Base-by-base conservation (phyloP, 2,329 filamentous ascomycete genomes). In the Fusarium sororula region DNA sequence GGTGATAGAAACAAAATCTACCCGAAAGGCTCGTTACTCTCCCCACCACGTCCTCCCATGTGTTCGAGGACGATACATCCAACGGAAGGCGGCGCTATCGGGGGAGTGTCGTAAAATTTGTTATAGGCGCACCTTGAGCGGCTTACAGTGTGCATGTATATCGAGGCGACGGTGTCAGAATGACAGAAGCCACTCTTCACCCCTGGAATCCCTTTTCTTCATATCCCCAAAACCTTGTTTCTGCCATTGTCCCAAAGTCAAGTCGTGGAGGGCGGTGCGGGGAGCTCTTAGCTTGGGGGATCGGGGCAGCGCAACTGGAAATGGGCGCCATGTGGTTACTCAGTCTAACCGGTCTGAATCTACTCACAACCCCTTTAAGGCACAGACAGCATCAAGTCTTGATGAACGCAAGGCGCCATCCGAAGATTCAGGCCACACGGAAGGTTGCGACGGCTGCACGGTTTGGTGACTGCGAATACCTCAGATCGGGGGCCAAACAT, bases 171-270 rank as follows among this genome's bases (percentile, higher is more conserved):
- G 41, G 50, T 59, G 41, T 60, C 53, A 60, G 50, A 74, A 68
- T 59, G 41, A 57, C 53, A 60, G 50, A 74, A 68, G 51, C 67
- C 71, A 74, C 71, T 41, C 53, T 66, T 66, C 63, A 68, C 64
- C 60, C 66, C 71, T 50, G 39, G 45, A 63, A 24, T 61, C 32
- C 45, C 63, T 60, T 57, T 66, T 72, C 67, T 73, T 63, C 63
- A 62, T 68, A 68, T 68, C 63, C 64, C 63, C 63, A 74, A 77
- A 77, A 75, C 75, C 72, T 68, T 68, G 41, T 68, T 74, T 68
- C 68, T 68, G 53, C 39, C 72, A 55, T 57, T 53, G 48, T 56
- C 63, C 50, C 38, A 48, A 69, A 57, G 56, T 61, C 63, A 63
- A 57, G 56, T 58, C 61, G 60, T 74, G 63, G 70, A 77, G 65